Percentiles rank a stretch among this genome's conserved stretches.
phyloP scores from a whole-genome alignment of 2,329 filamentous ascomycete genomes.

The Colletotrichum costaricense region DNA sequence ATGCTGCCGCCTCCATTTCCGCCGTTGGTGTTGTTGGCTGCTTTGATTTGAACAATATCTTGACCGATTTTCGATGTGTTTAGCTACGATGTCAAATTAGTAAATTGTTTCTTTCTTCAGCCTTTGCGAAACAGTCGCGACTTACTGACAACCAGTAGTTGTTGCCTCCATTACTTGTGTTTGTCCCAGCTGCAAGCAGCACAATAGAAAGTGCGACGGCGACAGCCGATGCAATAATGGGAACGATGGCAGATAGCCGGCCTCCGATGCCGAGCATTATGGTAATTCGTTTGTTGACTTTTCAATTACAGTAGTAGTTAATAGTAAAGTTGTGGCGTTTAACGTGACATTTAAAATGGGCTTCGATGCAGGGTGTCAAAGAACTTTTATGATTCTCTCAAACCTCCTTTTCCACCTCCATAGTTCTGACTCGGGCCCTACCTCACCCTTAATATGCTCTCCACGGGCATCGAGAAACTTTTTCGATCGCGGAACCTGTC shows the following conservation, averaged over 20 bases:
- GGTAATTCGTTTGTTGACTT: background rate
- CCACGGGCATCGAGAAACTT: constrained; percentile 8
- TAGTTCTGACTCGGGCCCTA: background rate
- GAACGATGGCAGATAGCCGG: constrained; percentile 25
- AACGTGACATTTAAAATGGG: background rate
- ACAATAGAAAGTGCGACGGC: constrained; percentile 50
- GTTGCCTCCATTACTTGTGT: constrained; percentile 10
- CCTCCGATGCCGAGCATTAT: constrained; percentile 29
- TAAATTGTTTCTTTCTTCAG: fast-evolving
- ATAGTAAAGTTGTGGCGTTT: background rate
- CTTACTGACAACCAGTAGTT: constrained; percentile 34
- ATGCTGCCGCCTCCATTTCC: constrained; percentile 16
- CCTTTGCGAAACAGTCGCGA: fast-evolving
- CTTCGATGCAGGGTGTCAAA: background rate
- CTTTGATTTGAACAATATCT: constrained; percentile 34
- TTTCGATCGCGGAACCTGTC: constrained; percentile 27
- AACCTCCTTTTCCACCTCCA: too few species aligned
- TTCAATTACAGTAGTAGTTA: background rate
- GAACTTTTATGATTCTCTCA: background rate
- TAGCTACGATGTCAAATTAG: constrained; percentile 9
- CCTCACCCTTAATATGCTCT: constrained; percentile 29
- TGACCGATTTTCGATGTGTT: constrained; percentile 37
- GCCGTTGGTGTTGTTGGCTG: constrained; percentile 14
- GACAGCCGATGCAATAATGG: constrained; percentile 28
- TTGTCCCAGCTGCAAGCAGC: constrained; percentile 23